Evolutionary conservation across 2,329 filamentous ascomycete genomes (phyloP).

Genomic region (Tetracladium maxilliforme): DNA sequence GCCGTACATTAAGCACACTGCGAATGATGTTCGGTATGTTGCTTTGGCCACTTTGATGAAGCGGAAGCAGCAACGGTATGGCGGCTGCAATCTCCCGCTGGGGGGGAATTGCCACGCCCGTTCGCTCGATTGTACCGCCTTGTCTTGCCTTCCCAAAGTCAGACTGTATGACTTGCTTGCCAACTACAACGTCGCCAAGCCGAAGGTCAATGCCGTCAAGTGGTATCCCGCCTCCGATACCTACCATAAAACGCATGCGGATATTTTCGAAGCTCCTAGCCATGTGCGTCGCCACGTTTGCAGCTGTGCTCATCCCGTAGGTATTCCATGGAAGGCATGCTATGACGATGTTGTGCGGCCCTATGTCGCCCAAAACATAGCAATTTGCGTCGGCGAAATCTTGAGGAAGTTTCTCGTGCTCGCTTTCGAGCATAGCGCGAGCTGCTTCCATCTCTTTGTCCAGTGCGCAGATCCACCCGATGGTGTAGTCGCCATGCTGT

Average conservation of each 20-base stretch:
- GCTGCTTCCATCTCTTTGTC: slow-evolving; percentile 13
- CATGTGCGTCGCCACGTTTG: slow-evolving; percentile 7
- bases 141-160: too few relatives aligned
- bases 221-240: slow-evolving; percentile 9
- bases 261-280: slow-evolving; percentile 6
- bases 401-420: slow-evolving; percentile 8
- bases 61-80: too few relatives aligned
- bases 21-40: too few relatives aligned
- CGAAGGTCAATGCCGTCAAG: slow-evolving; percentile 4
- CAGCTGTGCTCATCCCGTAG: slow-evolving; percentile 7
- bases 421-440: slow-evolving; percentile 13
- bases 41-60: too few relatives aligned
- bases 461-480: slow-evolving; percentile 17
- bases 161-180: too few relatives aligned
- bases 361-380: slow-evolving; percentile 11
- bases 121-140: too few relatives aligned
- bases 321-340: slow-evolving; percentile 7
- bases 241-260: slow-evolving; percentile 5
- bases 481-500: slow-evolving; percentile 12
- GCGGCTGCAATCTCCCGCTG: too few relatives aligned
- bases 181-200: slow-evolving; percentile 7
- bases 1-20: too few relatives aligned
- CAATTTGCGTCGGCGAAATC: slow-evolving; percentile 8
- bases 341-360: slow-evolving; percentile 12
- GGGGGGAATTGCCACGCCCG: too few relatives aligned